phyloP scores from a whole-genome alignment of 208 protist species.

The Leishmania braziliensis region DNA sequence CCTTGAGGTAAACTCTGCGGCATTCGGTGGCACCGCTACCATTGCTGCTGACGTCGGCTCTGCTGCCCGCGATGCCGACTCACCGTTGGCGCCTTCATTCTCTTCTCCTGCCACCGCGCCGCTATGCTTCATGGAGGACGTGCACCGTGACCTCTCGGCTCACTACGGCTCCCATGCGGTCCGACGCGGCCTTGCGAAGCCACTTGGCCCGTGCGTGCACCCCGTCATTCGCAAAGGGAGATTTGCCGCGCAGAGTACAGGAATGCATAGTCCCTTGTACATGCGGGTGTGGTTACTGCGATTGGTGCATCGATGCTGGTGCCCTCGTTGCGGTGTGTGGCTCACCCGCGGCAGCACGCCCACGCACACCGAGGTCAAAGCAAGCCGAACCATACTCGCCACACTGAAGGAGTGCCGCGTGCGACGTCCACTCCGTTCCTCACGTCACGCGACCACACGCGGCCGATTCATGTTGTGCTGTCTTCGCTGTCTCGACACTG shows the following conservation, averaged over 20 bases:
- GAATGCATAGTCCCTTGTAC: constrained; percentile 39
- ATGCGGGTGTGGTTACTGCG: constrained; percentile 50
- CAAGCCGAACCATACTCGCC: background rate
- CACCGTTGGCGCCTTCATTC: background rate
- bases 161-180: constrained; percentile 80
- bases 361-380: background rate
- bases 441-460: background rate
- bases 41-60: background rate
- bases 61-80: background rate
- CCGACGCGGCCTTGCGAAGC: constrained; percentile 52
- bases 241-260: constrained; percentile 1
- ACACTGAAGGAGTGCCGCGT: constrained; percentile 21
- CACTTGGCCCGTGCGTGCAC: constrained; percentile 52
- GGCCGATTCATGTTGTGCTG: constrained; percentile 17
- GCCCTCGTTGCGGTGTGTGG: constrained; percentile 58
- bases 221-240: constrained; percentile 30
- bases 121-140: constrained; percentile 9
- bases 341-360: constrained; percentile 29
- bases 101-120: background rate
- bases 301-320: constrained; percentile 51
- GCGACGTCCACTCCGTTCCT: background rate
- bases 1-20: constrained; percentile 7
- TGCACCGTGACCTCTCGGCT: constrained; percentile 62
- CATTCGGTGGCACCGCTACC: background rate
- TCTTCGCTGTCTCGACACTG: constrained; percentile 16